Evolutionary conservation across 1,284 basidiomycete genomes (phyloP), one percentile per base, ranked within the genome.

Genomic region (Malassezia japonica): DNA sequence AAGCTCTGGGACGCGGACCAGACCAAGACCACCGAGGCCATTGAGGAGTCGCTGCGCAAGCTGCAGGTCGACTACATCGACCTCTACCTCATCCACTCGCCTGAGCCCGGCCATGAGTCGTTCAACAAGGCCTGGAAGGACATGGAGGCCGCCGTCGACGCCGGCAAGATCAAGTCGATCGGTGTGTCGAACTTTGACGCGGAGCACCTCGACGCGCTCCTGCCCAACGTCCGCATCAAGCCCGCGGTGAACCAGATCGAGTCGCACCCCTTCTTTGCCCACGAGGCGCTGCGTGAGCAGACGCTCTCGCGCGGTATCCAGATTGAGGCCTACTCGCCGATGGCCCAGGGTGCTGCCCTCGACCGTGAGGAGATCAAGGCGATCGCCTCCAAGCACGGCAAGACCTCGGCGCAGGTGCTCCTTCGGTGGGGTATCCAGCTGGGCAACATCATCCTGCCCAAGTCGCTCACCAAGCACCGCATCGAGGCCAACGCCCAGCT

Each of bases 121-220:
- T 65, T 64, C 46, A 47, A 62, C 52, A 57, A 64, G 52, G 64
- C 69, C n/a, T 71, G 69, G 69, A 64, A 56, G 50, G 67, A 59
- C 8, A 60, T 71, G 47, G 69, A 71, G 60, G 64, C 60, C 21
- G 67, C 65, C 53, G 67, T 70, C 50, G 65, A 71, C 49, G 60
- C 65, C 28, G 65, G 67, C 47, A 68, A 65, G 61, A 64, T 71
- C 59, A 65, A 61, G 56, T 60, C 62, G 39, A 71, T 71, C 52
- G 69, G 69, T 54, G 67, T 71, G 38, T 70, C 67, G 39, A 71
- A 71, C 67, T 71, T 70, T 49, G 65, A 68, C 58, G 64, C 66
- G 24, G 63, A 67, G 55, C 62, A 70, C 44, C 62, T 71, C 43
- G 69, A 71, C 53, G 60, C 68, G 48, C 59, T 71, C 4, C 58